Evolutionary conservation across 768 basidiomycete species (phyloP).

Genomic region (Pleurotus eryngii): DNA sequence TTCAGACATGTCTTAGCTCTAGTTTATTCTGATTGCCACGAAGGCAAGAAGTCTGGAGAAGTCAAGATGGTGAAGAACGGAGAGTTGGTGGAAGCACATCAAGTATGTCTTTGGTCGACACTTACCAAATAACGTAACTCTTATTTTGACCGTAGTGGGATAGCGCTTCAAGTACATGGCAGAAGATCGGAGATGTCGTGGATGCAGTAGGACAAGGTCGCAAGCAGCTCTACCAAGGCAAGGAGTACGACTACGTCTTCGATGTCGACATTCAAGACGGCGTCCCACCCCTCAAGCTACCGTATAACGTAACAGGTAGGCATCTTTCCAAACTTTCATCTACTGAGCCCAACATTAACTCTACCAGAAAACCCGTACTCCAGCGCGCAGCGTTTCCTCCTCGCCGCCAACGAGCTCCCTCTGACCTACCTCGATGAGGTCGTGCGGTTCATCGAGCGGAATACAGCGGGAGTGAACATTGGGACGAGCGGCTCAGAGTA

Average conservation of each 20-base stretch:
- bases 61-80: constrained; percentile 87
- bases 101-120: constrained; percentile 44
- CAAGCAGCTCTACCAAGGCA: constrained; percentile 88
- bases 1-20: not conserved
- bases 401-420: constrained; percentile 81
- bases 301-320: constrained; percentile 85
- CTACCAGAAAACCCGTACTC: constrained; percentile 83
- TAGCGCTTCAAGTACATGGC: constrained; percentile 62
- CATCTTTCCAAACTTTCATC: constrained; percentile 6
- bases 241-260: constrained; percentile 99
- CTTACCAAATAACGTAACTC: not conserved
- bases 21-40: not conserved
- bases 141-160: constrained; percentile 67
- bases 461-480: constrained; percentile 74
- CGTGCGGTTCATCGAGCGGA: constrained; percentile 90
- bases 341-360: not conserved
- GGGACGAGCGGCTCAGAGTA: constrained; percentile 57
- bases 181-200: constrained; percentile 93
- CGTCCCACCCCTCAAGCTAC: constrained; percentile 87
- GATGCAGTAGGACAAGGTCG: constrained; percentile 90
- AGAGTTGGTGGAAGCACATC: constrained; percentile 84
- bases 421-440: constrained; percentile 84
- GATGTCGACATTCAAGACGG: constrained; percentile 96
- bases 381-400: constrained; percentile 87
- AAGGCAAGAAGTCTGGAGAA: constrained; percentile 91